These are phyloP conservation scores for Medicago truncatula DNA, from an alignment of 306 rosid genomes.

Conservation along the genomic window MtrunA17r5.0-ANR NC_053044.1:45602001-45602500, in stretches of 20 bases:
- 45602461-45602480: too few species aligned
- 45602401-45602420: neutral
- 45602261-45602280: constrained; percentile 95
- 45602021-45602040: constrained; percentile 59
- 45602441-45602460: neutral
- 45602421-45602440: neutral
- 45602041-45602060: constrained; percentile 44
- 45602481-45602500: too few species aligned
- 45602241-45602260: constrained; percentile 45
- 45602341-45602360: constrained; percentile 84
- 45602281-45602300: constrained; percentile 98
- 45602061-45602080: constrained; percentile 61
- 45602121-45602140: constrained; percentile 94
- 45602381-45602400: constrained; percentile 1
- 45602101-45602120: constrained; percentile 93
- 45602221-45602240: constrained; percentile 7
- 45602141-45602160: constrained; percentile 85
- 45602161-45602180: constrained; percentile 39
- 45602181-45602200: constrained; percentile 27
- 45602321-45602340: constrained; percentile 92
- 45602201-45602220: neutral
- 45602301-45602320: constrained; percentile 95
- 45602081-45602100: constrained; percentile 85
- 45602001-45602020: constrained; percentile 60
- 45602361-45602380: constrained; percentile 60